A percentile compares a stretch with the other conserved stretches of the same genome.
These are phyloP conservation scores for Echria macrotheca DNA, from an alignment of 495 filamentous ascomycete genomes.

Conservation along the genomic window DNA sequence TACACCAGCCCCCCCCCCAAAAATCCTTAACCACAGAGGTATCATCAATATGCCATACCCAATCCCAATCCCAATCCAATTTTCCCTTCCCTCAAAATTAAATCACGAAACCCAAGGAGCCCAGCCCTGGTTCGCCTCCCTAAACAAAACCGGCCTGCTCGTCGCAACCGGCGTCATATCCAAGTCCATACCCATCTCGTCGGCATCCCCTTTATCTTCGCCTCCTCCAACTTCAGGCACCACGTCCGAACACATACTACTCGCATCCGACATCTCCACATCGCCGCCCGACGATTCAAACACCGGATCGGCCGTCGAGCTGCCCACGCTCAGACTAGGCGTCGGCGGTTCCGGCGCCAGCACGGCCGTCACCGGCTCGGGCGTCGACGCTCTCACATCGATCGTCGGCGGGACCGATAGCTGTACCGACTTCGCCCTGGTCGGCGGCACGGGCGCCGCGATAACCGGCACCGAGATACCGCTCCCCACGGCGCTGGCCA, in stretches of 20 bases:
- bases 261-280: constrained; percentile 41
- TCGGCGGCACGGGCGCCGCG: neutral
- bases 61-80: neutral
- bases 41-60: no score
- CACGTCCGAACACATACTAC: constrained; percentile 27
- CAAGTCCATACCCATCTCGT: constrained; percentile 15
- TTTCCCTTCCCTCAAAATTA: constrained; percentile 9
- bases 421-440: neutral
- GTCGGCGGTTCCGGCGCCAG: constrained; percentile 15
- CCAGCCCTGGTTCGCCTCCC: constrained; percentile 10
- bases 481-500: neutral
- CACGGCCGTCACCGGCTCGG: constrained; percentile 15
- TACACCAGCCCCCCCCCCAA: no score
- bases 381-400: neutral
- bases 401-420: neutral
- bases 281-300: constrained; percentile 23
- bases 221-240: no score
- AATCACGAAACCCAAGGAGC: constrained; percentile 4
- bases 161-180: constrained; percentile 31
- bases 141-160: constrained; percentile 8
- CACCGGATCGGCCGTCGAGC: constrained; percentile 20
- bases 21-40: no score
- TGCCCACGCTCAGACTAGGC: constrained; percentile 19
- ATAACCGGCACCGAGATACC: neutral
- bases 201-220: constrained; percentile 17